phyloP scores from a whole-genome alignment of 495 filamentous ascomycete species.

The Rostrohypoxylon terebratum region DNA sequence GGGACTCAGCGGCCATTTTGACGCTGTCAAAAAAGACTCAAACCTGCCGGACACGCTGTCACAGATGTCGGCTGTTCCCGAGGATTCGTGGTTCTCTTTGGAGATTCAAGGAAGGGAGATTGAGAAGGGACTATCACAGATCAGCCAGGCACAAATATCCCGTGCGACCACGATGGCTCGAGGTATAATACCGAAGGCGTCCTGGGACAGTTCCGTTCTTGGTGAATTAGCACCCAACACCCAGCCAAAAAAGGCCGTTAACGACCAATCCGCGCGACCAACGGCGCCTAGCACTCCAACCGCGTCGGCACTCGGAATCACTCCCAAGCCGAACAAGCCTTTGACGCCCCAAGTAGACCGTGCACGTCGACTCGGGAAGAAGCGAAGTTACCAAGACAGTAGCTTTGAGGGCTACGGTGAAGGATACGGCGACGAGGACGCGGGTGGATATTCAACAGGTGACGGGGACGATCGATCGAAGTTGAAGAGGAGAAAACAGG shows the following conservation, averaged over 20 bases:
- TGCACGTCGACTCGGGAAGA: constrained; percentile 55
- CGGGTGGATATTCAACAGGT: constrained; percentile 64
- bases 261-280: constrained; percentile 53
- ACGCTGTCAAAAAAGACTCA: constrained; percentile 61
- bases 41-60: constrained; percentile 53
- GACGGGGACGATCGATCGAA: constrained; percentile 62
- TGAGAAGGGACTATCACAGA: constrained; percentile 59
- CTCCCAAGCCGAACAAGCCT: constrained; percentile 55
- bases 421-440: constrained; percentile 63
- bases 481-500: constrained; percentile 69
- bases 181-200: constrained; percentile 58
- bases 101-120: constrained; percentile 67
- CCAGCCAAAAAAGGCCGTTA: constrained; percentile 50
- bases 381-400: constrained; percentile 64
- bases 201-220: constrained; percentile 65
- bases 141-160: constrained; percentile 49
- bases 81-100: constrained; percentile 67
- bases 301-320: constrained; percentile 39
- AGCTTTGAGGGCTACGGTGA: constrained; percentile 70
- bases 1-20: constrained; percentile 65
- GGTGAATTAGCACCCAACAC: constrained; percentile 58
- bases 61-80: constrained; percentile 62
- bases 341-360: constrained; percentile 48
- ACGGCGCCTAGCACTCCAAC: constrained; percentile 53
- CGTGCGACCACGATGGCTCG: constrained; percentile 63